Base-by-base conservation (phyloP, 345 rosid species). In the Ricinus communis region DNA sequence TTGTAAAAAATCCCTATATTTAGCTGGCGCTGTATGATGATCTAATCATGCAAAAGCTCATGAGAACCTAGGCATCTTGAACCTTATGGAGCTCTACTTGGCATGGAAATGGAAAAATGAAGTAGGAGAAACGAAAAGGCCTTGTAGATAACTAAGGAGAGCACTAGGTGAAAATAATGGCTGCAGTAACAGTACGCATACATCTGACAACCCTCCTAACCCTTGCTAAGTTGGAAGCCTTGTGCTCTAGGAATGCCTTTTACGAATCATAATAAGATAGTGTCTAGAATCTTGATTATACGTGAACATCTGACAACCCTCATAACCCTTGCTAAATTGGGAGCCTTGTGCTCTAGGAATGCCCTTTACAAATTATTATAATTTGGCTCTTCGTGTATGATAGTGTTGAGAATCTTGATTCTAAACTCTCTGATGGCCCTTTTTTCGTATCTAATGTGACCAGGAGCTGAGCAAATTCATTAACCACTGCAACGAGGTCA, bases 381-480 rank as follows among this genome's bases (percentile, higher is more conserved):
- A 11, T 4, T 43, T 43, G 8, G 47, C 12, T 9, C 14, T 43
- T 43, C 2, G n/a, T 43, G 7, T 8, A 9, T 15, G 27, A 21
- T 40, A 22, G 10, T 51, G 13, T 9, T 33, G 43, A 40, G 24
- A 46, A 63, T 40, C 52, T 38, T 43, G 14, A 25, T 52, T 43
- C 0, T 30, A 25, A 25, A 13, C 10, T 55, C 36, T 27, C 71
- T 70, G 31, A 69, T 45, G 30, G 6, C 59, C 8, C 8, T 15
- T 50, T 13, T 60, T 5, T 49, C 43, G 33, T 7, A 21, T 33
- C 15, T 67, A 12, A 43, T 28, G 57, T 58, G 40, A 41, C n/a
- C 85, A 91, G 97, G 96, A 90, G 70, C 71, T 90, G 56, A 90
- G 82, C 68, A 91, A 91, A 81, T 94, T 94, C 77, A 88, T 91